A percentile compares a stretch with the other conserved stretches of the same genome.
Conservation (phyloP, 202 grass and related monocot species). For the Panicum virgatum region DNA sequence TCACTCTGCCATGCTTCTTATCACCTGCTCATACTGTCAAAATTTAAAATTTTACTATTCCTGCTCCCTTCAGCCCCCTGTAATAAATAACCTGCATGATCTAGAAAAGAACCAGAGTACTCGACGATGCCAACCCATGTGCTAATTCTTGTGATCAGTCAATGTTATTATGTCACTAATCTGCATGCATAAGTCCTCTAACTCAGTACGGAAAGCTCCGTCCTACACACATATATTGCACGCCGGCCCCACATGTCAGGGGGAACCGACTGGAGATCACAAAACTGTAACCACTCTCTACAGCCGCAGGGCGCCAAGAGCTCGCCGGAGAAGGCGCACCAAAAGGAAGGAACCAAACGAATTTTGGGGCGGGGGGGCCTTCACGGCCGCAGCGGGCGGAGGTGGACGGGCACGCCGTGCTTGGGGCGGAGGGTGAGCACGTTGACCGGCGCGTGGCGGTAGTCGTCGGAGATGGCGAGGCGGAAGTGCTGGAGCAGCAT, state of each 20-base stretch:
- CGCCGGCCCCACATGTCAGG: neutral
- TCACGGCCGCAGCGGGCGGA: constrained; percentile 52
- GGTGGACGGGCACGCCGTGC: constrained; percentile 74
- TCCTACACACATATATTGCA: neutral
- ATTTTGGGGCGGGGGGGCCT: neutral
- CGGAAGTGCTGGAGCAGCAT: constrained; percentile 75
- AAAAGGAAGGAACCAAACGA: neutral
- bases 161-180: constrained; percentile 5
- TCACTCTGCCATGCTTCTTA: neutral
- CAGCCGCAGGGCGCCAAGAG: neutral
- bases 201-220: neutral
- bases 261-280: neutral
- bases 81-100: neutral
- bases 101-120: neutral
- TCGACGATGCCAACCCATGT: neutral
- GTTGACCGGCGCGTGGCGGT: constrained; percentile 82
- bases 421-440: constrained; percentile 90
- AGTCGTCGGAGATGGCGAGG: constrained; percentile 78
- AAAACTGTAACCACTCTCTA: constrained; percentile 23
- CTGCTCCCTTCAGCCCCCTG: neutral
- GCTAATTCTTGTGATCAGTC: neutral
- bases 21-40: neutral
- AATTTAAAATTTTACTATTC: neutral
- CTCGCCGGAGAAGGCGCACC: neutral
- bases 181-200: neutral